phyloP scores from a whole-genome alignment of 2,329 filamentous ascomycete genomes.

The Colletotrichum godetiae region DNA sequence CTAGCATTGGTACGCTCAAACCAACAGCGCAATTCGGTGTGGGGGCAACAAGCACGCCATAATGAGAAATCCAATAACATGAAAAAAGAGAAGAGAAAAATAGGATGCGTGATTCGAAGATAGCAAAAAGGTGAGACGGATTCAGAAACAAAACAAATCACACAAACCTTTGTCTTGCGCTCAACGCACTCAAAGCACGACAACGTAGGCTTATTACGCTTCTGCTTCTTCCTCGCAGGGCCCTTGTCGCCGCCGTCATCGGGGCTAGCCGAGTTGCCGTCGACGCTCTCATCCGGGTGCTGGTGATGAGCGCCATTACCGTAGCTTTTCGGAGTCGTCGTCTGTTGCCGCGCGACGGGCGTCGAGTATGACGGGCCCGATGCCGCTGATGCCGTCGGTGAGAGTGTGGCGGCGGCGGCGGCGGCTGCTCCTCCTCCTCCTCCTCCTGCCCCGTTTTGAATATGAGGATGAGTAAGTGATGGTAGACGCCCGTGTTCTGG shows the following conservation, averaged over 20 bases:
- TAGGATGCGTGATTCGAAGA: neutral
- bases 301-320: neutral
- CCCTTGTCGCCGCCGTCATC: conserved; percentile 38
- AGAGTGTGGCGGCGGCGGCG: too few species aligned
- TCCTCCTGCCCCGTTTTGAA: neutral
- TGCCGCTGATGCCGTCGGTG: neutral
- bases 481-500: conserved; percentile 22
- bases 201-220: conserved; percentile 85
- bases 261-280: conserved; percentile 23
- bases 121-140: neutral
- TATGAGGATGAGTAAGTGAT: neutral
- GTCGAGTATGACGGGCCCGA: neutral
- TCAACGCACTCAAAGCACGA: conserved; percentile 85
- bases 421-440: neutral
- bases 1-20: neutral
- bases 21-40: neutral
- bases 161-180: conserved; percentile 80
- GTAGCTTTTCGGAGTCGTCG: neutral
- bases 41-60: neutral
- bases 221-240: conserved; percentile 77
- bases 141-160: conserved; percentile 4
- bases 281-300: conserved; percentile 9
- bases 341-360: neutral
- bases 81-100: neutral
- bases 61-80: neutral